Conservation (phyloP, 2,329 filamentous ascomycete species). For the Colletotrichum magnum region DNA sequence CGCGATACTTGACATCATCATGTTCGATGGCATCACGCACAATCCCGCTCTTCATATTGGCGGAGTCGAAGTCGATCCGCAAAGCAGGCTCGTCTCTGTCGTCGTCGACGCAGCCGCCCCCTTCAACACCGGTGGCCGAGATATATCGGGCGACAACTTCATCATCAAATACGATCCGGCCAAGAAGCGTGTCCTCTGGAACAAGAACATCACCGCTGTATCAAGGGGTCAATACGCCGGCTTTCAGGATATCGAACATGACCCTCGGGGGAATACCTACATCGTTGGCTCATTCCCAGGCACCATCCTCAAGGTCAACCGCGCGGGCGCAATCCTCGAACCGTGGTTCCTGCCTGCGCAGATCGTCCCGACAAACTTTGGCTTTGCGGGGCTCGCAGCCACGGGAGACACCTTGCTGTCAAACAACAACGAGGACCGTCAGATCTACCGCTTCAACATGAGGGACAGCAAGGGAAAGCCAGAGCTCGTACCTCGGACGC, state of each 20-base stretch:
- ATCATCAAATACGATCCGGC: conserved; percentile 42
- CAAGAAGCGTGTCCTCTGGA: conserved; percentile 41
- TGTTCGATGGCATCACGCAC: conserved; percentile 39
- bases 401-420: conserved; percentile 34
- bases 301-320: conserved; percentile 41
- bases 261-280: conserved; percentile 42
- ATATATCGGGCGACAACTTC: conserved; percentile 43
- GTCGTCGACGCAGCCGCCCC: conserved; percentile 41
- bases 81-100: conserved; percentile 38
- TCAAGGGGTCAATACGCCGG: conserved; percentile 41
- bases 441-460: conserved; percentile 42
- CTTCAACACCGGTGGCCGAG: conserved; percentile 40
- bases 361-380: conserved; percentile 33
- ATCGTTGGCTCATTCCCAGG: conserved; percentile 42
- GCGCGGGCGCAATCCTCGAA: conserved; percentile 21
- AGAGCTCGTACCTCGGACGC: conserved; percentile 38
- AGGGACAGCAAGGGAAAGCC: conserved; percentile 35
- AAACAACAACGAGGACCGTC: conserved; percentile 34
- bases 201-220: conserved; percentile 40
- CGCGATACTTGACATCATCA: conserved; percentile 36
- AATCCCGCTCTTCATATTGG: conserved; percentile 39
- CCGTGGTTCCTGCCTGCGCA: conserved; percentile 42
- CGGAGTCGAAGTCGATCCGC: conserved; percentile 40
- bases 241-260: conserved; percentile 42
- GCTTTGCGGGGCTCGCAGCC: conserved; percentile 41